phyloP scores from a whole-genome alignment of 441 rosid species.

The Adansonia rubrostipa region DNA sequence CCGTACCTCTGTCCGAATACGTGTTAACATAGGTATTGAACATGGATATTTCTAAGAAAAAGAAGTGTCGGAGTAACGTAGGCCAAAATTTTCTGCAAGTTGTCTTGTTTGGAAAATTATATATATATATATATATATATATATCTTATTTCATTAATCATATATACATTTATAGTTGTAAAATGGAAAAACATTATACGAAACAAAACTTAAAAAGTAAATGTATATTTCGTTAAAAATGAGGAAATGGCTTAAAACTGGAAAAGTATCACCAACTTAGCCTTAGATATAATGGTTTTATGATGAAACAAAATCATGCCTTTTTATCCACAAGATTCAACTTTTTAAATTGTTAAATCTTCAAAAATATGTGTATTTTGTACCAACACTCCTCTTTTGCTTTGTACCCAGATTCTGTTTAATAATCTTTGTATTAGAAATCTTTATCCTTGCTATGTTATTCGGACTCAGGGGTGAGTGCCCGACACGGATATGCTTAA shows the following conservation, averaged over 20 bases:
- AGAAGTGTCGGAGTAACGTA: no score
- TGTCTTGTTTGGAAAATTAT: neutral
- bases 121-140: no score
- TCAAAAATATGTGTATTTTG: neutral
- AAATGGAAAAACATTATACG: neutral
- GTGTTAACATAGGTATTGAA: no score
- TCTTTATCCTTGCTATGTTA: no score
- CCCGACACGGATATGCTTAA: no score
- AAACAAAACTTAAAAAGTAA: neutral
- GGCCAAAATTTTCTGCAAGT: neutral
- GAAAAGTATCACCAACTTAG: neutral
- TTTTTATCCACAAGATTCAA: neutral
- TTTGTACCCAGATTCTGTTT: neutral
- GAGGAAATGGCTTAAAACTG: neutral
- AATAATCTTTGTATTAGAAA: no score
- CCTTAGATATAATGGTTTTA: neutral
- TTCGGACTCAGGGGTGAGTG: no score
- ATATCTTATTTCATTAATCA: neutral
- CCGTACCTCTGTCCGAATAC: no score
- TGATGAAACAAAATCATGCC: neutral
- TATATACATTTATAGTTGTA: neutral
- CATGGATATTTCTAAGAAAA: no score
- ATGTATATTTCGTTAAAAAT: neutral
- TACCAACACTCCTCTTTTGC: neutral
- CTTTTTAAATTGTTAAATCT: conserved; percentile 4